These are phyloP conservation scores for Ustilago xerochloae DNA, from an alignment of 1,284 basidiomycete genomes.

Conservation along the genomic window DNA sequence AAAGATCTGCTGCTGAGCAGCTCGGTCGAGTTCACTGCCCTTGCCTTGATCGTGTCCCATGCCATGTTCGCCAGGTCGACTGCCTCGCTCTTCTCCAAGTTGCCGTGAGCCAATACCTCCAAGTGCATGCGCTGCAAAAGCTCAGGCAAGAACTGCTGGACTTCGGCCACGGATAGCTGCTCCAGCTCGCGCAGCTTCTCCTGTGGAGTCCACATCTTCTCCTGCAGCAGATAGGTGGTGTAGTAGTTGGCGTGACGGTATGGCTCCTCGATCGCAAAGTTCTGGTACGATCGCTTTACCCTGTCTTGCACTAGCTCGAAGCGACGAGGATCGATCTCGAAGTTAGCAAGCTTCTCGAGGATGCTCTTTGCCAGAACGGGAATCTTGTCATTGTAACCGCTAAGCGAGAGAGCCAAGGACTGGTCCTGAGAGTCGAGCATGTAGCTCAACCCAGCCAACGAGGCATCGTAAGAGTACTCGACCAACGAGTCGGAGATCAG, in stretches of 20 bases:
- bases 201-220: constrained; percentile 80
- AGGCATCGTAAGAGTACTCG: constrained; percentile 93
- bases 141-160: constrained; percentile 76
- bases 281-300: constrained; percentile 71
- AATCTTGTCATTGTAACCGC: constrained; percentile 96
- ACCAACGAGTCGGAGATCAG: constrained; percentile 88
- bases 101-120: constrained; percentile 85
- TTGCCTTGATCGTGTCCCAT: constrained; percentile 77
- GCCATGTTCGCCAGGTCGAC: constrained; percentile 78
- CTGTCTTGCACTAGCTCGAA: constrained; percentile 87
- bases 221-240: constrained; percentile 77
- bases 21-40: constrained; percentile 67
- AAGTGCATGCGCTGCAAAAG: constrained; percentile 79
- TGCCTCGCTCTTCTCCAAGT: constrained; percentile 85
- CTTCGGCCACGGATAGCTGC: constrained; percentile 79
- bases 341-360: constrained; percentile 77
- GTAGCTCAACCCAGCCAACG: constrained; percentile 88
- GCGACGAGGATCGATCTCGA: constrained; percentile 79
- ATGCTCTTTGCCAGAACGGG: constrained; percentile 81
- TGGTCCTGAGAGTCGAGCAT: constrained; percentile 77
- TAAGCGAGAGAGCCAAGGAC: constrained; percentile 78
- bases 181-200: constrained; percentile 83
- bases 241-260: constrained; percentile 85
- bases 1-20: constrained; percentile 53
- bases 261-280: constrained; percentile 87